These are phyloP conservation scores for Macrotyloma uniflorum DNA, from an alignment of 306 rosid species.

Conservation along the genomic window DNA sequence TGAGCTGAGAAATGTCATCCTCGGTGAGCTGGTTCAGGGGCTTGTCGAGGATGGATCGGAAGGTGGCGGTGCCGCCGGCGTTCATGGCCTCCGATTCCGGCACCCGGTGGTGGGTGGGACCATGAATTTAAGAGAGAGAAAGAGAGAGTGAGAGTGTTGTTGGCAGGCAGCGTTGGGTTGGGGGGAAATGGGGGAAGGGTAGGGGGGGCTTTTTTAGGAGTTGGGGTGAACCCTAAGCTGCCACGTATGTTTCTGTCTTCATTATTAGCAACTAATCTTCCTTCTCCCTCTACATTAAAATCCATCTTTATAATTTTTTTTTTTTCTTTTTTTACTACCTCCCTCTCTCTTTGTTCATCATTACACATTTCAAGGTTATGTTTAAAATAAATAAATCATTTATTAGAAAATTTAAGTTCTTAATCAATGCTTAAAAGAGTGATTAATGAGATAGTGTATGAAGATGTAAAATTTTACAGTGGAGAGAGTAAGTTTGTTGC, in stretches of 20 bases:
- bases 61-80: slow-evolving; percentile 61
- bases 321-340: no score
- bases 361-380: no score
- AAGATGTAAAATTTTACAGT: no score
- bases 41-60: slow-evolving; percentile 84
- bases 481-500: neutral
- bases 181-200: slow-evolving; percentile 28
- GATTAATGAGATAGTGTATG: no score
- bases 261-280: slow-evolving; percentile 55
- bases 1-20: slow-evolving; percentile 99
- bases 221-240: slow-evolving; percentile 89
- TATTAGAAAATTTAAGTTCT: no score
- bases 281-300: neutral
- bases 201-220: slow-evolving; percentile 46
- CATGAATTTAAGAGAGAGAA: slow-evolving; percentile 19
- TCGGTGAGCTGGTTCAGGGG: slow-evolving; percentile 92
- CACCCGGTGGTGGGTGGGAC: slow-evolving; percentile 32
- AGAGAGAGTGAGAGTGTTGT: slow-evolving; percentile 12
- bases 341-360: no score
- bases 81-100: slow-evolving; percentile 65
- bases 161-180: neutral
- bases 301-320: no score
- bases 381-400: no score
- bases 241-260: slow-evolving; percentile 72
- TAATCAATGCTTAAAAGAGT: no score